Percentiles rank a stretch among this genome's conserved stretches.
Evolutionary conservation across 2,329 filamentous ascomycete genomes (phyloP).

Genomic region (Fusarium sp.): DNA sequence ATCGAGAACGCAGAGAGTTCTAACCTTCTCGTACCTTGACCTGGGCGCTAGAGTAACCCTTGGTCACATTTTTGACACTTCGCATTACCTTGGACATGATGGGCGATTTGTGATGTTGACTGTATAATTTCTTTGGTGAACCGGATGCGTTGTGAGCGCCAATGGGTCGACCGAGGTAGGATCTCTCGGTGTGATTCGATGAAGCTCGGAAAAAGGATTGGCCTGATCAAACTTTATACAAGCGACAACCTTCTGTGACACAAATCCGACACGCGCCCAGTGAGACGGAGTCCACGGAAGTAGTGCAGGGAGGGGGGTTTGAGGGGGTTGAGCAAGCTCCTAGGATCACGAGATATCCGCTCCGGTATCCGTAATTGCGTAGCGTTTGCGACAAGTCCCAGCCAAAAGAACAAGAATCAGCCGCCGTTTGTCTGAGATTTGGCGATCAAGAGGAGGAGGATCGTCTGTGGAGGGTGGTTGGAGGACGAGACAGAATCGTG

Average conservation of each 20-base stretch:
- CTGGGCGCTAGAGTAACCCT: constrained; percentile 95
- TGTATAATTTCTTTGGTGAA: not conserved
- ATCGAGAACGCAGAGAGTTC: constrained; percentile 39
- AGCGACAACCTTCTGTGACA: constrained; percentile 23
- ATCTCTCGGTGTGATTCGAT: constrained; percentile 14
- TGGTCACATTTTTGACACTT: constrained; percentile 99
- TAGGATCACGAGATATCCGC: constrained; percentile 32
- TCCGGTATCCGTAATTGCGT: constrained; percentile 7
- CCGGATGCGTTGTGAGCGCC: constrained; percentile 31
- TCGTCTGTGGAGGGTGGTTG: constrained; percentile 32
- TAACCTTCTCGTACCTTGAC: constrained; percentile 98
- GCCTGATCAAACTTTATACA: not conserved
- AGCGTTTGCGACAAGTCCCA: constrained; percentile 20
- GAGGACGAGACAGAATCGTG: constrained; percentile 32
- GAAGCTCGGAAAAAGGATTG: constrained; percentile 3
- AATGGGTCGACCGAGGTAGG: constrained; percentile 31
- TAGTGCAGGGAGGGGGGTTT: constrained; percentile 28
- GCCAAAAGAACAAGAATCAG: constrained; percentile 1
- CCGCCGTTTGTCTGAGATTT: constrained; percentile 10
- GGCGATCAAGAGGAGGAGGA: constrained; percentile 11
- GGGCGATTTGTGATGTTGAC: constrained; percentile 40
- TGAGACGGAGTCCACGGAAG: constrained; percentile 21
- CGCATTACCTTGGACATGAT: constrained; percentile 96
- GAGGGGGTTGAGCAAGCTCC: constrained; percentile 33
- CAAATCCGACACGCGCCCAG: constrained; percentile 28